Evolutionary conservation across 1,284 basidiomycete species (phyloP), one percentile per base, ranked within the genome.

Genomic region (Tylopilus sp.): DNA sequence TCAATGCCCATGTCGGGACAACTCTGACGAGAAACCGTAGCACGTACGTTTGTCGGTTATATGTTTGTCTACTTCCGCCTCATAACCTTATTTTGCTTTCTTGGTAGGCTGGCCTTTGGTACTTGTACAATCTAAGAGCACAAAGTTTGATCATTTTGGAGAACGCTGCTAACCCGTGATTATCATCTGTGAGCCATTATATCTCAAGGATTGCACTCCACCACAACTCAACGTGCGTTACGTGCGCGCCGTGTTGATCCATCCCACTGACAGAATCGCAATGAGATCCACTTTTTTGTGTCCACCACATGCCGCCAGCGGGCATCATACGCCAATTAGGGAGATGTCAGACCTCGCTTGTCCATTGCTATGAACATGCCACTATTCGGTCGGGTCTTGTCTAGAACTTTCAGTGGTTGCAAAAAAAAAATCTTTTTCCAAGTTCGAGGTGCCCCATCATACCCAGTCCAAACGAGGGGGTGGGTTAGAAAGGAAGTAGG

Each of bases 11-110:
- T 56, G 64, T 65, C 29, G 73, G 70, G 9, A 53, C 73, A 9
- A 70, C 72, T 11, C 76, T 77, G 3, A 56, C 64, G 15, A 74
- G 77, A 49, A 76, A 74, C 34, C 67, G 62, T 70, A 33, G 82
- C 75, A 41, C 82, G 79, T 82, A 61, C 68, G 78, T 58, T 20
- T 49, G n/a, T 43, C 21, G 36, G 31, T 38, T 40, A 33, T 26
- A 26, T 7, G 2, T 29, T 28, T 7, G 2, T 18, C 30, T 24
- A 5, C 33, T 40, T 34, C 45, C 15, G 48, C 38, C 17, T 47
- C 20, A 14, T 50, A 14, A 50, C 44, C 29, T 11, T 52, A 26
- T 21, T n/a, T 28, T 12, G 3, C 14, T 26, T 15, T 17, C 14
- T 28, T 11, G 44, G 20, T 28, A 65, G 69, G 71, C 54, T 59